Base-by-base conservation (phyloP, 2,329 filamentous ascomycete genomes). In the Thermothelomyces thermophilus region DNA sequence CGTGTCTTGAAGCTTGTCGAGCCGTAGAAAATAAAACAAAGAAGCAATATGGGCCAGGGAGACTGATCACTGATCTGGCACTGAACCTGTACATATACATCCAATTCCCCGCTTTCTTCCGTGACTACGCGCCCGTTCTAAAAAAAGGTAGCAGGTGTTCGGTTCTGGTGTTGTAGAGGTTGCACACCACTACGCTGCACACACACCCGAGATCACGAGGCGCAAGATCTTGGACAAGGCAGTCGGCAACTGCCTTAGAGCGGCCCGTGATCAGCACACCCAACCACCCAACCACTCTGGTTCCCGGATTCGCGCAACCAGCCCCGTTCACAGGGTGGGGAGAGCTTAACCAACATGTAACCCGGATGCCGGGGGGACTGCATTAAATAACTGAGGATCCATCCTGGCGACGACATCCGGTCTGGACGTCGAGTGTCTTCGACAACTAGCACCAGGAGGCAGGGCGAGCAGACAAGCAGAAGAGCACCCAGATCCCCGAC, bases 191-290 rank as follows among this genome's bases (percentile, higher is more conserved):
- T n/a, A 14, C 30, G 30, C 30, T 9, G 30, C 30, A 31, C 9
- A 14, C 30, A 31, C 30, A 31, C 30, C 30, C 13, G 6, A 35
- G 16, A 16, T 20, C 41, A 51, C 26, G 31, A n/a, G 35, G 28
- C 4, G 22, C 43, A 39, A 41, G 35, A 46, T 46, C 34, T 30
- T 8, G 26, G 28, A 33, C 30, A 19, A n/a, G 39, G 40, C 31
- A 16, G 41, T 19, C 37, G 42, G 47, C 46, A 50, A 19, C 37
- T 24, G 36, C 14, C 14, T 14, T 13, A 41, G 7, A 16, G 30
- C 52, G 49, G 42, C 28, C 41, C 46, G 45, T n/a, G 49, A 52
- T 52, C 49, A 50, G 41, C 52, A 47, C 42, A 40, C 48, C 40
- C 48, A 28, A 6, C 13, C 42, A 40, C 48, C 40, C 48, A 28